These are phyloP conservation scores for Acorus calamus DNA, from an alignment of 106 monocot species.

Conservation along the genomic window DNA sequence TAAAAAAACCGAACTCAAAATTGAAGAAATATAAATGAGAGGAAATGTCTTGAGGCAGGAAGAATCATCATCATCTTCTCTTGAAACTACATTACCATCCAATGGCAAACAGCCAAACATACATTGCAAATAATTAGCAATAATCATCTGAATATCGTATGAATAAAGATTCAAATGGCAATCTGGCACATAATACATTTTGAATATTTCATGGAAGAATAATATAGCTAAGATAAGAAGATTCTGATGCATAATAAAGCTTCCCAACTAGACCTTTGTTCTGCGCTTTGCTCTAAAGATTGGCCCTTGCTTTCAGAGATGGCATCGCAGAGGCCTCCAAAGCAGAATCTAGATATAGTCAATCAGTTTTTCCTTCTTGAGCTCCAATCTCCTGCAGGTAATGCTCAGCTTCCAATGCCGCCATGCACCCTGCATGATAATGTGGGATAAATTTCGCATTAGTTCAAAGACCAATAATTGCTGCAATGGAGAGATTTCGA, in stretches of 20 bases:
- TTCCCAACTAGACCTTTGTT: not conserved
- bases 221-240: not conserved
- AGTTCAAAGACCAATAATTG: not conserved
- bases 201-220: no score
- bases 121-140: no score
- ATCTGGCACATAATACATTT: no score
- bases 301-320: not conserved
- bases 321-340: not conserved
- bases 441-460: not conserved
- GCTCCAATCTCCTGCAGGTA: conserved; percentile 70
- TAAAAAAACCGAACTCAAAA: no score
- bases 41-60: no score
- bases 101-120: no score
- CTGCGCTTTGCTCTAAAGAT: not conserved
- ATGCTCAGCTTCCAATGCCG: conserved; percentile 62
- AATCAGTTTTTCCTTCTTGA: conserved; percentile 56
- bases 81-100: no score
- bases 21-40: no score
- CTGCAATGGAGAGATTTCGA: no score
- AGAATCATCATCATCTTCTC: no score
- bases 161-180: no score
- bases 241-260: not conserved
- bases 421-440: conserved; percentile 67
- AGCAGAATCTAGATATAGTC: conserved; percentile 20
- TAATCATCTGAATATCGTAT: no score